Percentiles rank a stretch among this genome's conserved stretches.
Evolutionary conservation across 2,329 filamentous ascomycete species (phyloP).

Genomic region (Saccharata proteae): DNA sequence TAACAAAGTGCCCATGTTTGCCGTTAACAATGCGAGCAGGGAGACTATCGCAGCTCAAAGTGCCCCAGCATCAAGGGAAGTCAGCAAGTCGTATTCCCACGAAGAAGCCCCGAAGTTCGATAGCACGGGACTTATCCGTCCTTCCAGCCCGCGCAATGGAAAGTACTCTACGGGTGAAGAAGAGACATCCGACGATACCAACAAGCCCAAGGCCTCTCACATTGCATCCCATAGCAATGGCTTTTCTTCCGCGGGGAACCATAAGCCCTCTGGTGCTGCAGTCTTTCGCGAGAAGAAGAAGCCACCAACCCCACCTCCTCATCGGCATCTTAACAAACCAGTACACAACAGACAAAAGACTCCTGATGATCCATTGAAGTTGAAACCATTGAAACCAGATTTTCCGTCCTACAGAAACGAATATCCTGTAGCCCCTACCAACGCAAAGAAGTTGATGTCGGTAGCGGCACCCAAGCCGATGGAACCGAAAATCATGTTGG

Average conservation of each 20-base stretch:
- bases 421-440: constrained; percentile 26
- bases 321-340: constrained; percentile 3
- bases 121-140: no score
- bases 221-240: background rate
- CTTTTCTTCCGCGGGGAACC: constrained; percentile 2
- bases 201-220: background rate
- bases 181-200: background rate
- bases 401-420: constrained; percentile 37
- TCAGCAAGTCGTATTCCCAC: background rate
- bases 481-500: background rate
- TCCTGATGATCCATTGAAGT: background rate
- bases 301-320: constrained; percentile 8
- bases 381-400: constrained; percentile 7
- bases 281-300: constrained; percentile 2
- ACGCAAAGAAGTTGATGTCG: constrained; percentile 14
- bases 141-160: constrained; percentile 7
- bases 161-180: constrained; percentile 3
- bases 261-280: constrained; percentile 1
- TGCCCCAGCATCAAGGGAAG: background rate
- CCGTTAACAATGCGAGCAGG: constrained; percentile 8
- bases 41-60: constrained; percentile 1
- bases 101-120: constrained; percentile 3
- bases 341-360: constrained; percentile 4
- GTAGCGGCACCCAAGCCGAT: constrained; percentile 1
- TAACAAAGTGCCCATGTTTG: constrained; percentile 12